Base-by-base conservation (phyloP, 78 protist species). In the Creolimax fragrantissima region DNA sequence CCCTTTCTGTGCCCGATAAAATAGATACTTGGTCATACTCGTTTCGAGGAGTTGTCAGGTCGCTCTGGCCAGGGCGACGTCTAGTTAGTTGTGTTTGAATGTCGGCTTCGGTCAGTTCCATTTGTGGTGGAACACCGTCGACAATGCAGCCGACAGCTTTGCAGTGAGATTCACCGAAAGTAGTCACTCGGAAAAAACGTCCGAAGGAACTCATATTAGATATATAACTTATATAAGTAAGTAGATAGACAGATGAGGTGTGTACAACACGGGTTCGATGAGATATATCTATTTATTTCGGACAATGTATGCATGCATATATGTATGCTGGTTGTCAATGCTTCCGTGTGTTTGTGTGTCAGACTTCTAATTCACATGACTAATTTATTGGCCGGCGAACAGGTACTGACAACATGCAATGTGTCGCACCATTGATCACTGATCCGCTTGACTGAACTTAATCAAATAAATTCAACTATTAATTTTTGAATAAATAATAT, bases 111-210 rank as follows among this genome's bases (percentile, higher is more conserved):
- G 93, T 67, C 42, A 96, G 93, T 5, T 7, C 39, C 93, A 95
- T 4, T 3, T 90, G 7, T 6, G 96, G 95, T 2, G 97, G 97
- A 35, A 92, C 90, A 24, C 90, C 92, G 44, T 89, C 94, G 2
- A 92, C 47, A 3, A 92, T 85, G n/a, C 67, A n/a, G 41, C 94
- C 96, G 17, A 95, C 95, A 17, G 95, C 97, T 3, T 37, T 43
- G 84, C 97, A 92, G 85, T 96, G 97, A 41, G 95, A 93, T 58
- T 96, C 97, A 67, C 96, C 97, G 43, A 94, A 96, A n/a, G 97
- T 96, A 17, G 95, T 90, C n/a, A 96, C 95, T 43, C 95, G 94
- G 89, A 96, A 95, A 35, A 35, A 4, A 3, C 4, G 2, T 6
- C 96, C 97, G 43, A 96, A 96, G 6, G 94, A 81, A 36, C 92